These are phyloP conservation scores for Skeletonema costatum DNA, from an alignment of 108 stramenopile genomes.

Conservation along the genomic window DNA sequence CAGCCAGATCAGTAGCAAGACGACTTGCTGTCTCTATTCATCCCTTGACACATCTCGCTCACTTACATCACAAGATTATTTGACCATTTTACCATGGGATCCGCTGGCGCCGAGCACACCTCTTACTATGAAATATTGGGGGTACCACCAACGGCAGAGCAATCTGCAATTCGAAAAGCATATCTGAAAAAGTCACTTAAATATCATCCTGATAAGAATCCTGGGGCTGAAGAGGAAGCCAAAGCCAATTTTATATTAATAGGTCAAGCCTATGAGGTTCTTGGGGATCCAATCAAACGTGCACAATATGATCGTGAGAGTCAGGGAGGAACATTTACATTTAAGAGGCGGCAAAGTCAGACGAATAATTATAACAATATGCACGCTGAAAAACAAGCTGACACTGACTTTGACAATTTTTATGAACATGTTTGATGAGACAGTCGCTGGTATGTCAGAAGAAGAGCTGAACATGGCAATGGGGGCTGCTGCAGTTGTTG, in stretches of 20 bases:
- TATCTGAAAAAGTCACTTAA: conserved; percentile 70
- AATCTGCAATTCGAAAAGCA: conserved; percentile 65
- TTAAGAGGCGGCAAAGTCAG: background rate
- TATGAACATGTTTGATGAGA: conserved; percentile 66
- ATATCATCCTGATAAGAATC: conserved; percentile 84
- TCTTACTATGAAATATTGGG: conserved; percentile 72
- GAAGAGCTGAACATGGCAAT: conserved; percentile 66
- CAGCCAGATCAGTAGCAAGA: too few relatives aligned
- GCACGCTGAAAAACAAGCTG: conserved; percentile 5
- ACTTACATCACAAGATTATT: too few relatives aligned
- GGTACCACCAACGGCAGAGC: conserved; percentile 50
- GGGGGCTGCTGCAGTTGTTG: conserved; percentile 60
- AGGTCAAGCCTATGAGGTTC: conserved; percentile 77
- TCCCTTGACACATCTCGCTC: too few relatives aligned
- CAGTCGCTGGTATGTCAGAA: conserved; percentile 70
- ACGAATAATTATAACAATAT: conserved; percentile 1
- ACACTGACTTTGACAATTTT: conserved; percentile 60
- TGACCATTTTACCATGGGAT: too few relatives aligned
- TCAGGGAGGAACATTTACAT: conserved; percentile 17
- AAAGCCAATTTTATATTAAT: conserved; percentile 78
- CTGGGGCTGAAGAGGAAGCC: conserved; percentile 56
- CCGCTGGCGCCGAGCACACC: too few relatives aligned
- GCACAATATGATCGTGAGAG: conserved; percentile 63
- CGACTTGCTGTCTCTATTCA: too few relatives aligned
- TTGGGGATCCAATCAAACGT: conserved; percentile 61